Evolutionary conservation across 2,329 filamentous ascomycete species (phyloP).

Genomic region (Aspergillus sp.): DNA sequence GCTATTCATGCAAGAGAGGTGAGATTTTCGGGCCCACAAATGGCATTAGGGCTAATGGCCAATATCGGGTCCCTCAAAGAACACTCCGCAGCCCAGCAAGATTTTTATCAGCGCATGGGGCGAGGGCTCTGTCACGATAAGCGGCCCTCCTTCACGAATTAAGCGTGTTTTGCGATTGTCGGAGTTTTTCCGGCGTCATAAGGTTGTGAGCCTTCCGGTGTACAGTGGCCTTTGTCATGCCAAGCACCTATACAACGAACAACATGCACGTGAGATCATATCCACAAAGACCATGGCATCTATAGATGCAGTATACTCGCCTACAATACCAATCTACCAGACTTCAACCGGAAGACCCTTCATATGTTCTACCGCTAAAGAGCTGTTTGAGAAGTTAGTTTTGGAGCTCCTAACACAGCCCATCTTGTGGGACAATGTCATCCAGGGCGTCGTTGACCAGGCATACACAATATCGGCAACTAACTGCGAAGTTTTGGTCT

Average conservation of each 20-base stretch:
- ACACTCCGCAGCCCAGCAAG: slow-evolving; percentile 17
- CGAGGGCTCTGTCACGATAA: slow-evolving; percentile 23
- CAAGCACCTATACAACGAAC: slow-evolving; percentile 46
- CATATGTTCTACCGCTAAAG: not conserved
- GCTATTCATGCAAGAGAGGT: slow-evolving; percentile 15
- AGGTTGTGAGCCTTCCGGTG: slow-evolving; percentile 24
- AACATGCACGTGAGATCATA: slow-evolving; percentile 13
- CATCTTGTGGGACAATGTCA: slow-evolving; percentile 8
- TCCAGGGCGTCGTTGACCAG: slow-evolving; percentile 4
- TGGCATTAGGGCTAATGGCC: not conserved
- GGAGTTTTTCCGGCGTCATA: slow-evolving; percentile 21
- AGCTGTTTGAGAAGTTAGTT: slow-evolving; percentile 6
- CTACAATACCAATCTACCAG: not conserved
- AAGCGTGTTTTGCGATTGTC: slow-evolving; percentile 22
- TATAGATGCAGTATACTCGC: not conserved
- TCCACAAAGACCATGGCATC: not conserved
- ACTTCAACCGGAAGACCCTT: slow-evolving; percentile 1
- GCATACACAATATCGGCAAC: slow-evolving; percentile 3
- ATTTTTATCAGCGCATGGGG: slow-evolving; percentile 26
- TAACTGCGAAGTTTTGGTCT: slow-evolving; percentile 3
- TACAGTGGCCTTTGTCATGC: slow-evolving; percentile 38
- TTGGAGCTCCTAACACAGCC: slow-evolving; percentile 6
- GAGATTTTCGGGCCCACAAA: not conserved
- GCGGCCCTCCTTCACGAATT: slow-evolving; percentile 26
- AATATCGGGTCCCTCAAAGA: slow-evolving; percentile 5